Base-by-base conservation (phyloP, 164 flowering plant species). In the Kingdonia uniflora region DNA sequence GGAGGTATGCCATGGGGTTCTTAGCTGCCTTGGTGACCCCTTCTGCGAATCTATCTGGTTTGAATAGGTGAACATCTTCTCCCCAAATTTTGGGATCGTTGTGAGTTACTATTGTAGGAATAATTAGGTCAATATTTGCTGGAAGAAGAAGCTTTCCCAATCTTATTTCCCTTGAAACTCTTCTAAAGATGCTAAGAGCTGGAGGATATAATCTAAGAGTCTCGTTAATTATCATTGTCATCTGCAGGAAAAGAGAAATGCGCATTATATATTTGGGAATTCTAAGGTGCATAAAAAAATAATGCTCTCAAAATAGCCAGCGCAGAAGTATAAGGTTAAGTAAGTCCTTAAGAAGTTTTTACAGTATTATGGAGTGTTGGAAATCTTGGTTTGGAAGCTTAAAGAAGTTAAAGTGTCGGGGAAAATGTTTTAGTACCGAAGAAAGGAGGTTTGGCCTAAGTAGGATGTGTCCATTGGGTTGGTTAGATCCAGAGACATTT, bases 31-130 rank as follows among this genome's bases (percentile, higher is more conserved):
- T 72, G 4, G 65, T 65, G 15, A 72, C 58, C 23, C 84, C 81
- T 44, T 68, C 64, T n/a, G 74, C 41, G 50, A 79, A 76, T 57
- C 84, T 66, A 29, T 71, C 76, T 19, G 84, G 81, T 38, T 68
- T 79, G 77, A 76, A 79, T 0, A 45, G 39, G 15, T 74, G 65
- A 20, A 46, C 84, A 52, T 76, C 81, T 49, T 68, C 58, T 48
- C 77, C 84, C 84, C 84, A 79, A 29, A 66, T 50, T 1, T 56
- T 11, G 12, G 68, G 62, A 55, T 74, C 69, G 29, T 62, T 62
- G 43, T 76, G 84, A 5, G 64, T 14, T n/a, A 69, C 68, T 7
- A 73, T 25, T 8, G 43, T 40, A 17, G 73, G 57, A 23, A 75
- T 53, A 0, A 15, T 1, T 5, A 79, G 1, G 2, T 63, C 43